Conservation (phyloP, 2,329 filamentous ascomycete species). For the Fulvia fulva region DNA sequence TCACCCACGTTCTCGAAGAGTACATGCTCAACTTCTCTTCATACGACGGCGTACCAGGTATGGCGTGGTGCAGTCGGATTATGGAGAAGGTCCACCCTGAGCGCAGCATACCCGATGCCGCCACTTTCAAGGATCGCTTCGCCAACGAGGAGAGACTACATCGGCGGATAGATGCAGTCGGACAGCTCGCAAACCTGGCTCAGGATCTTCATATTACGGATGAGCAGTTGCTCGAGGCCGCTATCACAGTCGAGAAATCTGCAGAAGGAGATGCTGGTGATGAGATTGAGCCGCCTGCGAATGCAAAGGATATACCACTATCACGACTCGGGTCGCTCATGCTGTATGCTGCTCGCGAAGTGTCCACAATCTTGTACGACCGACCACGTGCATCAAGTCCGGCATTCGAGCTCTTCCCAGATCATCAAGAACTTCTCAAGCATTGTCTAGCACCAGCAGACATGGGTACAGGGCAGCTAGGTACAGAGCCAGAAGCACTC, state of each 20-base stretch:
- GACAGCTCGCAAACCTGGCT: slow-evolving; percentile 66
- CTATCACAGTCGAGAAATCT: slow-evolving; percentile 38
- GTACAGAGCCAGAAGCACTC: slow-evolving; percentile 48
- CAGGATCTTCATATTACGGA: slow-evolving; percentile 52
- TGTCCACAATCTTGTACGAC: slow-evolving; percentile 48
- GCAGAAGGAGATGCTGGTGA: slow-evolving; percentile 36
- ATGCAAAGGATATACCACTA: slow-evolving; percentile 52
- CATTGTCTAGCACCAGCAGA: slow-evolving; percentile 46
- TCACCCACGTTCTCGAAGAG: slow-evolving; percentile 72
- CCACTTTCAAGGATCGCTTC: slow-evolving; percentile 61
- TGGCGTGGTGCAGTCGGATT: slow-evolving; percentile 54
- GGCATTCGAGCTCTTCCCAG: slow-evolving; percentile 50
- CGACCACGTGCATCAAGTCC: slow-evolving; percentile 28
- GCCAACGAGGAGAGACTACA: slow-evolving; percentile 59
- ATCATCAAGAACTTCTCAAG: slow-evolving; percentile 48
- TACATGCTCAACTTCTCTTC: slow-evolving; percentile 57
- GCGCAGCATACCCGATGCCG: slow-evolving; percentile 58
- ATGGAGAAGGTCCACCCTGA: slow-evolving; percentile 66
- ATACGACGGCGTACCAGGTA: slow-evolving; percentile 46
- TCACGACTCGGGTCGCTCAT: slow-evolving; percentile 54
- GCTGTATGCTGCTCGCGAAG: slow-evolving; percentile 51
- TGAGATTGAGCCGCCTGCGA: slow-evolving; percentile 53
- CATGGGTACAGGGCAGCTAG: slow-evolving; percentile 37
- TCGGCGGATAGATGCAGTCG: slow-evolving; percentile 62
- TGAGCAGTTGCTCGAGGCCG: slow-evolving; percentile 45